Evolutionary conservation across 2,329 filamentous ascomycete genomes (phyloP).

Genomic region (Penicillium digitatum): DNA sequence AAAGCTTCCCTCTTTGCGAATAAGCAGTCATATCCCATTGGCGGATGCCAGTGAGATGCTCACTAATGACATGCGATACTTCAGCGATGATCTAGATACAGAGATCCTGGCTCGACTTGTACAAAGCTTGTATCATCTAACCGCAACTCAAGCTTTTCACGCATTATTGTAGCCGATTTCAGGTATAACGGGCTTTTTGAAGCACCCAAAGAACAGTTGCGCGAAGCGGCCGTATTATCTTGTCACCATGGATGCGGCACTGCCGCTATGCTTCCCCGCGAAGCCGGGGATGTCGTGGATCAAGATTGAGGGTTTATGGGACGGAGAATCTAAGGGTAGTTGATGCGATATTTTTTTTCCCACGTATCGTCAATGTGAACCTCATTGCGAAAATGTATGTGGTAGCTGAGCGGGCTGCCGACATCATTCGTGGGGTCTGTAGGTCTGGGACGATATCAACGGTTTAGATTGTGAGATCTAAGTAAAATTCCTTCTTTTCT

Average conservation of each 20-base stretch:
- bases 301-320: constrained; percentile 31
- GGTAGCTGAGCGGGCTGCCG: constrained; percentile 34
- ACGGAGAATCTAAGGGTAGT: constrained; percentile 33
- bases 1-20: constrained; percentile 16
- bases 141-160: not conserved
- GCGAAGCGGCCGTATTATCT: not conserved
- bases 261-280: constrained; percentile 29
- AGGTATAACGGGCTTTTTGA: constrained; percentile 8
- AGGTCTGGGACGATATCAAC: not conserved
- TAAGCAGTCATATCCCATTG: constrained; percentile 10
- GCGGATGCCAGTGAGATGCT: not conserved
- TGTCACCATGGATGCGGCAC: constrained; percentile 18
- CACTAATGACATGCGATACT: constrained; percentile 5
- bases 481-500: not conserved
- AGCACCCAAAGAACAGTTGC: constrained; percentile 10
- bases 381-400: constrained; percentile 39
- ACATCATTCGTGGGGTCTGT: constrained; percentile 21
- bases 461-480: not conserved
- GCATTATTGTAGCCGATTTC: constrained; percentile 4
- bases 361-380: constrained; percentile 37
- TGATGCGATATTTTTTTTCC: constrained; percentile 38
- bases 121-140: constrained; percentile 1
- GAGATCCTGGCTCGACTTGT: constrained; percentile 16
- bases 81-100: constrained; percentile 12
- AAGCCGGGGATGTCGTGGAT: constrained; percentile 33